Percentiles rank a stretch among this genome's conserved stretches.
These are phyloP conservation scores for Trichothecium sympodiale DNA, from an alignment of 2,329 filamentous ascomycete species.

Conservation along the genomic window DNA sequence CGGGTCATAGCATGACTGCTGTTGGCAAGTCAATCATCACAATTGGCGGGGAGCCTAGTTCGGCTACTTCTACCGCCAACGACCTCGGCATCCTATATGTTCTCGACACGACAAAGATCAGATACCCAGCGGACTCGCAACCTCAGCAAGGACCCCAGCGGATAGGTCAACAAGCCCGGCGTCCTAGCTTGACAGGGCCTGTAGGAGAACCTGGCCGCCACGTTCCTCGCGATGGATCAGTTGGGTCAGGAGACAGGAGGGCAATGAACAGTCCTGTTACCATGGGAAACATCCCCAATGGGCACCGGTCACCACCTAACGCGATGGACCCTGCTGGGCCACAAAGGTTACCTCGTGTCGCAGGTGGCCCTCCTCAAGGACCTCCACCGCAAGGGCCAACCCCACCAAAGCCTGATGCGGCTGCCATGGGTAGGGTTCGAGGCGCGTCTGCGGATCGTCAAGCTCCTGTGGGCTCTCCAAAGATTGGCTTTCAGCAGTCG, in stretches of 20 bases:
- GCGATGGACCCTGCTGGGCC: constrained; percentile 24
- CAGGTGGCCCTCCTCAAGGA: constrained; percentile 27
- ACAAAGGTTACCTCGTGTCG: constrained; percentile 23
- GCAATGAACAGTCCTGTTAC: constrained; percentile 25
- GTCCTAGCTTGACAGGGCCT: constrained; percentile 30
- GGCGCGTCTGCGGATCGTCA: constrained; percentile 38
- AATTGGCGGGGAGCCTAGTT: constrained; percentile 87
- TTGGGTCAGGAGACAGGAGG: constrained; percentile 37
- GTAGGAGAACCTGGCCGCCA: constrained; percentile 14
- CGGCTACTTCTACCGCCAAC: constrained; percentile 65
- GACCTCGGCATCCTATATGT: constrained; percentile 87
- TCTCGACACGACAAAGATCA: constrained; percentile 89
- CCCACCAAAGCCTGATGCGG: constrained; percentile 34
- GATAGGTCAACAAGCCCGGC: constrained; percentile 12
- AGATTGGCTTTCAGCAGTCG: constrained; percentile 22
- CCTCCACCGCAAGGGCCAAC: constrained; percentile 45
- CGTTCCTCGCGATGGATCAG: constrained; percentile 38
- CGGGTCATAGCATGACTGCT: constrained; percentile 95
- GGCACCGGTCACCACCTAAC: constrained; percentile 26
- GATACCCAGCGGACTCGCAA: constrained; percentile 71
- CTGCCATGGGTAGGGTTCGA: constrained; percentile 29
- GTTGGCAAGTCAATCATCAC: constrained; percentile 89
- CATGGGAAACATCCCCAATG: constrained; percentile 28
- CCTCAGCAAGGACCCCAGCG: constrained; percentile 7
- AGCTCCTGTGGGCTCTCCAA: constrained; percentile 25